Conservation (phyloP, 2,329 filamentous ascomycete species). For the Talaromyces sp. region DNA sequence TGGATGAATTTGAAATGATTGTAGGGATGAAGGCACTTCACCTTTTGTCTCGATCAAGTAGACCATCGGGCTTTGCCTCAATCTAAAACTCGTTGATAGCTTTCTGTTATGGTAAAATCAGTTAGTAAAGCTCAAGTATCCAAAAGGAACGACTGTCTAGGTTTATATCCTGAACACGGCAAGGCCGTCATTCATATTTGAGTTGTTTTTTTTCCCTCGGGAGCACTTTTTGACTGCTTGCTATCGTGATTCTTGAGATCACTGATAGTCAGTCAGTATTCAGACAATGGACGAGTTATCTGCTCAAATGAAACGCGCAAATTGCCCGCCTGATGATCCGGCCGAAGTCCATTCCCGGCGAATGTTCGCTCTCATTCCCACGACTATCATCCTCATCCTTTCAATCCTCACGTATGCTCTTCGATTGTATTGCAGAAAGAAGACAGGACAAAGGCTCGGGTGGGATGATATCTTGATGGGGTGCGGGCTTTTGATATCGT, state of each 20-base stretch:
- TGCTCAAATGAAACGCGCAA: neutral
- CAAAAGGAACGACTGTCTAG: neutral
- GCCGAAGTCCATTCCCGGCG: neutral
- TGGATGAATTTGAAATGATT: neutral
- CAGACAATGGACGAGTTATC: neutral
- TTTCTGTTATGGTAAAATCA: neutral
- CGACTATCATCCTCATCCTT: neutral
- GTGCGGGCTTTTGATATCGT: neutral
- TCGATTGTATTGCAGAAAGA: neutral
- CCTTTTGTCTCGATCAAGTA: neutral
- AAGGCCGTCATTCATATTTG: neutral
- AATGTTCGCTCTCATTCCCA: constrained; percentile 4
- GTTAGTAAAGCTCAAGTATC: neutral
- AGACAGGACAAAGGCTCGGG: neutral
- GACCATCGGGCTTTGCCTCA: neutral
- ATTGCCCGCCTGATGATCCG: constrained; percentile 4
- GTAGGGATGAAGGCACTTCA: neutral
- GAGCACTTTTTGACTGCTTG: neutral
- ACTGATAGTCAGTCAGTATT: neutral
- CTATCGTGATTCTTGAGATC: neutral
- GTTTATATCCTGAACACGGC: neutral
- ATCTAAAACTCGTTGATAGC: neutral
- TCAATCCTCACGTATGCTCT: neutral
- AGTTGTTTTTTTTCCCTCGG: neutral
- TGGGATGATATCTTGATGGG: constrained; percentile 1